phyloP scores from a whole-genome alignment of 768 basidiomycete species.

The Calocera cornea region DNA sequence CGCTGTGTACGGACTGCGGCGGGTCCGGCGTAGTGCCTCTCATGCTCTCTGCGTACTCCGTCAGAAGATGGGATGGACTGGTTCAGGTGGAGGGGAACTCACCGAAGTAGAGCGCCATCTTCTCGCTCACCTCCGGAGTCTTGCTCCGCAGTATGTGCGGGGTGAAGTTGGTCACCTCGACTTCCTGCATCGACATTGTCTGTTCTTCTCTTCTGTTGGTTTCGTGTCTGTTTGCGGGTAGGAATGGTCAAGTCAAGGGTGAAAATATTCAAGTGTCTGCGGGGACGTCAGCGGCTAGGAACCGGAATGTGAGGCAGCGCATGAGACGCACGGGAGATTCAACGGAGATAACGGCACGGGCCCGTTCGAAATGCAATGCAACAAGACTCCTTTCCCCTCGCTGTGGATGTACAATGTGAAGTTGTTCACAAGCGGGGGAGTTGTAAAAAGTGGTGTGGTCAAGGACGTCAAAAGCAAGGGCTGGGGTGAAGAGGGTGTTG shows the following conservation, averaged over 20 bases:
- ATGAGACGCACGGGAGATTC: not conserved
- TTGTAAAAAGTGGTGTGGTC: not conserved
- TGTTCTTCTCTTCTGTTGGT: too few relatives aligned
- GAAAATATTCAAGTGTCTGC: not conserved
- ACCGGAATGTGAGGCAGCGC: not conserved
- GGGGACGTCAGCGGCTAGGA: not conserved
- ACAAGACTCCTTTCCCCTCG: not conserved
- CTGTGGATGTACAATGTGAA: not conserved
- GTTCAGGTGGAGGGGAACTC: not conserved
- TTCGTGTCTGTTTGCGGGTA: too few relatives aligned
- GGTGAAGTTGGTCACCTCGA: not conserved
- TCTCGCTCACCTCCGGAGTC: conserved; percentile 1
- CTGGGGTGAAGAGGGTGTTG: too few relatives aligned
- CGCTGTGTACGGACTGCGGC: not conserved
- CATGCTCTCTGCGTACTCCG: conserved; percentile 4
- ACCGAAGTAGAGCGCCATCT: conserved; percentile 2
- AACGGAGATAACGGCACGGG: not conserved
- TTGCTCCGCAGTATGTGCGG: not conserved
- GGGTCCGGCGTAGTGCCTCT: not conserved
- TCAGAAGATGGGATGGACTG: not conserved
- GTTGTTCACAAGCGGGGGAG: not conserved
- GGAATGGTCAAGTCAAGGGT: too few relatives aligned
- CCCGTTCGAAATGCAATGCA: not conserved
- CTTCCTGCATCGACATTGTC: not conserved
- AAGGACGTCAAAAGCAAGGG: not conserved